Conservation (phyloP, 108 stramenopile genomes). For the Schizochytrium sp. region DNA sequence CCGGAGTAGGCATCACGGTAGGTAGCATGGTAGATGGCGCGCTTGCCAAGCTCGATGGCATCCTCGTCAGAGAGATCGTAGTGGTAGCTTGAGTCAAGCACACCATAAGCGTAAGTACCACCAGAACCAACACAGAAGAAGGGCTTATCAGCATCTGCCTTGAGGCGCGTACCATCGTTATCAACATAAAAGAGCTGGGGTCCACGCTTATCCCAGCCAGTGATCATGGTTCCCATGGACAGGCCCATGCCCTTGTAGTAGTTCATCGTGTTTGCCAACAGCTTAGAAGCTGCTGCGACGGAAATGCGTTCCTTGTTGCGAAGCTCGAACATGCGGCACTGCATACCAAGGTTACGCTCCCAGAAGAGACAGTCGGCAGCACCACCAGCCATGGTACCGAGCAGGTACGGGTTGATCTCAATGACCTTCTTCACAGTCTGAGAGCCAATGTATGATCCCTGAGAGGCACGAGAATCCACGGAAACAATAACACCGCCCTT, state of each 20-base stretch:
- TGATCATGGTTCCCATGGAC: slow-evolving; percentile 90
- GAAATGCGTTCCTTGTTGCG: slow-evolving; percentile 69
- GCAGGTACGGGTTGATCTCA: slow-evolving; percentile 82
- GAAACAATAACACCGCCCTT: slow-evolving; percentile 91
- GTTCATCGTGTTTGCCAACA: slow-evolving; percentile 95
- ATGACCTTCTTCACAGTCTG: slow-evolving; percentile 80
- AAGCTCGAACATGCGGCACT: slow-evolving; percentile 80
- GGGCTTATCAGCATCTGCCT: slow-evolving; percentile 82
- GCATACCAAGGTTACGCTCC: slow-evolving; percentile 96
- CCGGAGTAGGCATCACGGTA: slow-evolving; percentile 99
- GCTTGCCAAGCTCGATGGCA: slow-evolving; percentile 98
- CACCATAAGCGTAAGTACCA: slow-evolving; percentile 98
- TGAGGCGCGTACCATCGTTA: slow-evolving; percentile 96
- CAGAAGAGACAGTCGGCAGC: slow-evolving; percentile 99
- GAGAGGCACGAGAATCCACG: slow-evolving; percentile 97
- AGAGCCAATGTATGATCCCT: slow-evolving; percentile 97
- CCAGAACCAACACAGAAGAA: slow-evolving; percentile 97
- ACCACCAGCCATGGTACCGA: slow-evolving; percentile 98
- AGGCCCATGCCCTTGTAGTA: slow-evolving; percentile 98
- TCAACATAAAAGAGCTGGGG: slow-evolving; percentile 98
- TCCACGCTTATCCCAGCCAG: slow-evolving; percentile 71
- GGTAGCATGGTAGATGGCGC: slow-evolving; percentile 99
- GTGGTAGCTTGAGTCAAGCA: slow-evolving; percentile 93
- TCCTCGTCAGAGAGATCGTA: slow-evolving; percentile 96
- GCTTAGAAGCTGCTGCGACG: slow-evolving; percentile 94